Base-by-base conservation (phyloP, 2,329 filamentous ascomycete genomes). In the Fusarium illudens region DNA sequence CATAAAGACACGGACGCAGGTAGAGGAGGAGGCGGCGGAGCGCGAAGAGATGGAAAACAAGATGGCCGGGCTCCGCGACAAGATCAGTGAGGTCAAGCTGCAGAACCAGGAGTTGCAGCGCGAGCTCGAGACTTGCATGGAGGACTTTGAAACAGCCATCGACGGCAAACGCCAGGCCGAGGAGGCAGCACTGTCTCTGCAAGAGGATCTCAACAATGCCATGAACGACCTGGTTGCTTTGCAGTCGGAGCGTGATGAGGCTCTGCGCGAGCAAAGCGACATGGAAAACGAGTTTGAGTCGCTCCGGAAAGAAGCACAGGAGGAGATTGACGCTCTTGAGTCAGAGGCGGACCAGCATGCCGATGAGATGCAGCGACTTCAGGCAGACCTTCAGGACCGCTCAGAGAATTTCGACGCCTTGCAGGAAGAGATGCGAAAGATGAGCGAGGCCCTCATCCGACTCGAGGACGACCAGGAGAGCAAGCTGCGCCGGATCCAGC, bases 371-470 rank as follows among this genome's bases (percentile, higher is more conserved):
- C 86, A 91, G 68, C 87, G 88, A 13, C 80, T 96, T 25, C 87
- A 91, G 60, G 84, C 87, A 13, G 92, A 96, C 37, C 81, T 97
- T 13, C 87, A 88, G 64, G 91, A 92, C 67, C 88, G 91, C 54
- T 89, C 89, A 12, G 94, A 98, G 75, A 96, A 96, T 76, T 95
- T 97, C 78, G 89, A 91, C 68, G 92, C 93, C n/a, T 82, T 99
- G 55, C 95, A 98, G 75, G 89, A 91, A 62, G 96, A 98, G 83
- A 96, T 99, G 90, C 92, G 94, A 67, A 91, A 90, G 71, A 91
- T 97, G 79, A 96, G 92, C 73, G 93, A 97, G 71, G 91, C 91
- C 20, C 86, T 98, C 6, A 86, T 97, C 30, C 86, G 92, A 44
- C 85, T 99, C 0, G 96, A 98, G 77, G 94, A 98, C 76, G 94